Evolutionary conservation across 176 grass and related monocot species (phyloP), one percentile per base, ranked within the genome.

Genomic region (Carex scoparia): DNA sequence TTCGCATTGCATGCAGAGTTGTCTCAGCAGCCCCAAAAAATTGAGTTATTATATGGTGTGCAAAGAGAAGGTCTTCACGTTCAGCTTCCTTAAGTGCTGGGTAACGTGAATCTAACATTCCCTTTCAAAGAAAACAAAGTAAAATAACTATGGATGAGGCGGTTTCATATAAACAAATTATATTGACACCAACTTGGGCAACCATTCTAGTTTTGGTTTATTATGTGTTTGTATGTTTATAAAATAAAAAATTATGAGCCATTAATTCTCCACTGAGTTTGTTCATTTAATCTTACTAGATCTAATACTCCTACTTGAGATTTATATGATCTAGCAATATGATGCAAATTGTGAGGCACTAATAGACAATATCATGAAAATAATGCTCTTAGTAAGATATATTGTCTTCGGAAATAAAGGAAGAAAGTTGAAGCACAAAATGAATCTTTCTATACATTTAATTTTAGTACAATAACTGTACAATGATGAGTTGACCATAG

Each of bases 21-120:
- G 55, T 77, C 27, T 77, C 73, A 15, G 49, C 12, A 56, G 23
- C 10, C 73, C 6, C 11, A 56, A 31, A 55, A 28, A 56, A 78
- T 57, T 57, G 51, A 32, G 28, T 78, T 31, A 78, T 55, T 3
- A 57, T 57, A 1, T 57, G 51, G 51, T 78, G 73, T 16, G 73
- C 28, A 78, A 78, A 78, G 28, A 16, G 48, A 78, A 15, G 28
- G 28, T 78, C 73, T 16, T 78, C 73, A 18, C 12, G 12, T 57
- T 57, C 73, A 56, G 53, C 73, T 78, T 56, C 73, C 27, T 78
- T 78, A 78, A 57, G 51, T 56, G 51, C 73, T 12, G 49, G 13
- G 46, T 78, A 78, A 10, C 73, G 51, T 15, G 73, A 78, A 78
- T 78, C 51, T 53, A 78, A 11, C 51, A 78, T 78, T 55, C 73